These are phyloP conservation scores for Alternaria hordeiaustralica DNA, from an alignment of 2,329 filamentous ascomycete genomes.

Conservation along the genomic window DNA sequence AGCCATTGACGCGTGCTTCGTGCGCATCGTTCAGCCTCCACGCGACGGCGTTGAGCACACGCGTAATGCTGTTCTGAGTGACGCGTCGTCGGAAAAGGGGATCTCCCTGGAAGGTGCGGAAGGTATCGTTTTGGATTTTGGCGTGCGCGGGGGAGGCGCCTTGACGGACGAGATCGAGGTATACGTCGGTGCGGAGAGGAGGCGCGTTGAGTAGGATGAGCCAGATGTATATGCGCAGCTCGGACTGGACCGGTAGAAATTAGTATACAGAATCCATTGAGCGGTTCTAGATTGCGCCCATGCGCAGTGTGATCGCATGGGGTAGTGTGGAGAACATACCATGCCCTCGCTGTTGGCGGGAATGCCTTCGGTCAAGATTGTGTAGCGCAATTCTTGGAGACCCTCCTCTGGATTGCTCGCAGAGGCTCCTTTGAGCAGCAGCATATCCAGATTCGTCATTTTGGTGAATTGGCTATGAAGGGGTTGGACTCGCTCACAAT, in stretches of 20 bases:
- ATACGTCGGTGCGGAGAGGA: conserved; percentile 83
- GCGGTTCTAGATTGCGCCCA: not conserved
- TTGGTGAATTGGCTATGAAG: conserved; percentile 16
- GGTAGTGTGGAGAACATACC: conserved; percentile 56
- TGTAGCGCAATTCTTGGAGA: conserved; percentile 73
- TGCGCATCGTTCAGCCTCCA: conserved; percentile 89
- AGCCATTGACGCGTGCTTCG: conserved; percentile 62
- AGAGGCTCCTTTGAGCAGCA: conserved; percentile 81
- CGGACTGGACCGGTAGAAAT: conserved; percentile 66
- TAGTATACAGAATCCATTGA: not conserved
- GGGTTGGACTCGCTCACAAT: conserved; percentile 2
- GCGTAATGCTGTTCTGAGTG: conserved; percentile 92
- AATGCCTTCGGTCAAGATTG: conserved; percentile 77
- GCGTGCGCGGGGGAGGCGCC: conserved; percentile 93
- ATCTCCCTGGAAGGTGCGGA: conserved; percentile 93
- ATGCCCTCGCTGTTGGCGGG: conserved; percentile 82
- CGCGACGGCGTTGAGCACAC: conserved; percentile 90
- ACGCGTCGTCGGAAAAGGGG: conserved; percentile 96
- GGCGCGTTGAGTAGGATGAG: conserved; percentile 89
- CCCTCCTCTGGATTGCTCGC: conserved; percentile 71
- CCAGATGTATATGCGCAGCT: conserved; percentile 94
- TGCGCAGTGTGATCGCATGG: conserved; percentile 2
- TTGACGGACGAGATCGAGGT: conserved; percentile 88
- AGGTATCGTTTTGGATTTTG: conserved; percentile 98
- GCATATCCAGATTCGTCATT: conserved; percentile 67